Conservation (phyloP, 768 basidiomycete species). For the Leccinellum rugosiceps region DNA sequence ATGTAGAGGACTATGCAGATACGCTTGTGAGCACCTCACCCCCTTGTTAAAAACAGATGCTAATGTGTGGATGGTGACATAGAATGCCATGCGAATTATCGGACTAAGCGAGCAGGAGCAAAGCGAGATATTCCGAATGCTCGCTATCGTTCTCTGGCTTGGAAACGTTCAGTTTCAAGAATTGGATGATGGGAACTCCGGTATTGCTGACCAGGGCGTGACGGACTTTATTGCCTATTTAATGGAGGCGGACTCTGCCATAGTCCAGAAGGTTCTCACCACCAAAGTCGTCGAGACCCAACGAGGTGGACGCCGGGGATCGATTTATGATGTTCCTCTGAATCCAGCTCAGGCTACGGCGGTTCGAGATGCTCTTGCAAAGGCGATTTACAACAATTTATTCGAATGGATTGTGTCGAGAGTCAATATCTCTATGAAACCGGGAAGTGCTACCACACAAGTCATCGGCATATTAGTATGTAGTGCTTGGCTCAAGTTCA, state of each 20-base stretch:
- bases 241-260: conserved; percentile 78
- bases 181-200: conserved; percentile 85
- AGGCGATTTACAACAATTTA: conserved; percentile 96
- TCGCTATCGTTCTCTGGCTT: conserved; percentile 91
- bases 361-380: conserved; percentile 88
- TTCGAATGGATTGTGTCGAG: conserved; percentile 99
- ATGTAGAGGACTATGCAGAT: conserved; percentile 80
- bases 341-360: conserved; percentile 90
- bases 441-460: conserved; percentile 66
- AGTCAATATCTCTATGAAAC: conserved; percentile 95
- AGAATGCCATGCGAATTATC: conserved; percentile 94
- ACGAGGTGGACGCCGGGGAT: conserved; percentile 87
- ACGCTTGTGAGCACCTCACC: conserved; percentile 63
- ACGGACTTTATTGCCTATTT: conserved; percentile 94
- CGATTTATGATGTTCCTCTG: conserved; percentile 94
- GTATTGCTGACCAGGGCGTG: conserved; percentile 78
- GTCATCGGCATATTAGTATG: conserved; percentile 89
- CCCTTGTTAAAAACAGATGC: not conserved
- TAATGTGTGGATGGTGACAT: not conserved
- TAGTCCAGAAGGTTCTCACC: conserved; percentile 86
- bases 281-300: conserved; percentile 88
- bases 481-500: not conserved
- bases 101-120: conserved; percentile 86
- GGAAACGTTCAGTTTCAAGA: conserved; percentile 93
- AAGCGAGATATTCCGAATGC: conserved; percentile 87